Evolutionary conservation across 352 stramenopile species (phyloP), one percentile per base, ranked within the genome.

Genomic region (Pythium utonaiense): DNA sequence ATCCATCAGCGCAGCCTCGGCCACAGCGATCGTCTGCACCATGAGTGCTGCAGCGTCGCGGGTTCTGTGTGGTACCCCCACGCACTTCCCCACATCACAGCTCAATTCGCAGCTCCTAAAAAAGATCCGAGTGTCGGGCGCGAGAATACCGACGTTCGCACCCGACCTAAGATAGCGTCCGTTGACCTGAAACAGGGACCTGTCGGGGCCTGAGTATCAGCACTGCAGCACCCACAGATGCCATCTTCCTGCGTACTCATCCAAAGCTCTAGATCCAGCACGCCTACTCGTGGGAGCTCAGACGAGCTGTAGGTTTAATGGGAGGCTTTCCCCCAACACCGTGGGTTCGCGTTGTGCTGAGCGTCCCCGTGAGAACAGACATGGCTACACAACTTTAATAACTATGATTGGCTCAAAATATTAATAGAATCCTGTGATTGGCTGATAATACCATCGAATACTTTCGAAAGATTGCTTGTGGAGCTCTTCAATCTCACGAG

Each of bases 21-120:
- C 76, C 64, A 86, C 72, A 12, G 66, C 57, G 63, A 86, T 70
- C 27, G 72, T 83, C 53, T 86, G 74, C 60, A 83, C 78, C 75
- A 84, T 44, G 36, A 44, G 36, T 83, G 22, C 10, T 56, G 16
- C 12, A n/a, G 21, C 31, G 34, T 49, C 52, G 24, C 33, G 22
- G 21, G 24, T 27, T 12, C 17, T 16, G 36, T 44, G 16, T 44
- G 36, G 36, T 22, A 17, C 36, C 36, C 36, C n/a, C 36, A 8
- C 36, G 36, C 36, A 44, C 16, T n/a, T 13, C 33, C 17, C 33
- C 6, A 40, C 33, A 40, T 40, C 36, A 44, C 36, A 21, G 36
- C 36, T 8, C 33, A 13, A 40, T 3, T 40, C 17, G 2, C 27
- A 41, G 45, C 22, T 13, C 2, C 49, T 21, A 40, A 63, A 55